phyloP scores from a whole-genome alignment of 805 yeast genomes.

The Candida adriatica region DNA sequence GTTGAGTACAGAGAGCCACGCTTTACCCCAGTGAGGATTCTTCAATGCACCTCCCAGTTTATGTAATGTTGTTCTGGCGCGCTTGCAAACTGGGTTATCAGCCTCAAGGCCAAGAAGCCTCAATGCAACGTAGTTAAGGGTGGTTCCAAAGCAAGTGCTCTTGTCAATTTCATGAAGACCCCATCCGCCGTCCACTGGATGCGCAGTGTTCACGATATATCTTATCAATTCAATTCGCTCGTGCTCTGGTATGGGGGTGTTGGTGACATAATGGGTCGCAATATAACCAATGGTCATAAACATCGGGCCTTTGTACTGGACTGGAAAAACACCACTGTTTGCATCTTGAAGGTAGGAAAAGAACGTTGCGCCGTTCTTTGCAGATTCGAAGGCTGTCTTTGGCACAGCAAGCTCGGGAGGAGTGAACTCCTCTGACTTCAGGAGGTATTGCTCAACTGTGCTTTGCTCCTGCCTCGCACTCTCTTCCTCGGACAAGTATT shows the following conservation, averaged over 20 bases:
- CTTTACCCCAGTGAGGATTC: conserved; percentile 96
- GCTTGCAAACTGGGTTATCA: conserved; percentile 69
- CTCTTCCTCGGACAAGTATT: conserved; percentile 36
- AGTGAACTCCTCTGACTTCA: conserved; percentile 34
- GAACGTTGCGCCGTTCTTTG: conserved; percentile 68
- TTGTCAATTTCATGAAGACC: conserved; percentile 91
- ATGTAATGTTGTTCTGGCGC: conserved; percentile 65
- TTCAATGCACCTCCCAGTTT: conserved; percentile 85
- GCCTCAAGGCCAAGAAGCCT: conserved; percentile 71
- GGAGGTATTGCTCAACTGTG: conserved; percentile 47
- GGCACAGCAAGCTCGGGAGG: conserved; percentile 31
- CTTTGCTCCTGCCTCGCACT: conserved; percentile 39
- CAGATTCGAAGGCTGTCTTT: conserved; percentile 48
- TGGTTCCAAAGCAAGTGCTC: conserved; percentile 92
- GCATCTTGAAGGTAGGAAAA: conserved; percentile 63
- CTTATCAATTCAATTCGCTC: conserved; percentile 67
- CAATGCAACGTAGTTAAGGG: conserved; percentile 75
- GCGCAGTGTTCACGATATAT: conserved; percentile 84
- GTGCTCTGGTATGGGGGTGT: conserved; percentile 59
- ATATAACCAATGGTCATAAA: conserved; percentile 90
- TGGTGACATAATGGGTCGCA: conserved; percentile 63
- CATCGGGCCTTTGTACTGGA: conserved; percentile 97
- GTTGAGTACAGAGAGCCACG: conserved; percentile 77
- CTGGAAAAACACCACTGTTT: conserved; percentile 76
- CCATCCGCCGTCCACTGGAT: conserved; percentile 99